phyloP scores from a whole-genome alignment of 192 early-diverging fungal genomes.

The Coemansia sp. region DNA sequence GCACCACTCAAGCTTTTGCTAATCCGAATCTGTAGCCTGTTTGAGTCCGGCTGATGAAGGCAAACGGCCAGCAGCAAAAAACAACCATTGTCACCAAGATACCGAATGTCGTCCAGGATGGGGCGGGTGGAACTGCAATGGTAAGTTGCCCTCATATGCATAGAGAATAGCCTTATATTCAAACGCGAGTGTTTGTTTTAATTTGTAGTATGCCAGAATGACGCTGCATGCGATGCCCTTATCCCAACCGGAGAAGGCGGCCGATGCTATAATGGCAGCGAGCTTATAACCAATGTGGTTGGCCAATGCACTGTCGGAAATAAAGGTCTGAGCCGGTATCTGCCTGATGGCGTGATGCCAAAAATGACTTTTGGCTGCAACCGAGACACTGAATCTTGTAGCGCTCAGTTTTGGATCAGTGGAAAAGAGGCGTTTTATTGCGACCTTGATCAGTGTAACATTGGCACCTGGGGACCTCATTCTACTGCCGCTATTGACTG shows the following conservation, averaged over 20 bases:
- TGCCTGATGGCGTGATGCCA: slow-evolving; percentile 63
- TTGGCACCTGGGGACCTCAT: slow-evolving; percentile 47
- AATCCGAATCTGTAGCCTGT: slow-evolving; percentile 59
- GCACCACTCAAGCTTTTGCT: background rate
- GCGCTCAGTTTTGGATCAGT: slow-evolving; percentile 86
- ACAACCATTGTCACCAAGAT: slow-evolving; percentile 57
- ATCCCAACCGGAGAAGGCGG: slow-evolving; percentile 69
- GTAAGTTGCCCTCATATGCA: slow-evolving; percentile 21
- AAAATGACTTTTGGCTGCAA: slow-evolving; percentile 77
- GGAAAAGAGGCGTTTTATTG: slow-evolving; percentile 90
- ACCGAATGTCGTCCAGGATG: slow-evolving; percentile 78
- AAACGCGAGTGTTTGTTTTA: background rate
- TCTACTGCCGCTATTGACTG: slow-evolving; percentile 63
- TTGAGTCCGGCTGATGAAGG: slow-evolving; percentile 65
- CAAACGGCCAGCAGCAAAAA: slow-evolving; percentile 57
- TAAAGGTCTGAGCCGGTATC: slow-evolving; percentile 50
- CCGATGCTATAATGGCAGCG: slow-evolving; percentile 71
- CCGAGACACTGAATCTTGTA: slow-evolving; percentile 57
- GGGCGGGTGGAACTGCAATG: slow-evolving; percentile 93
- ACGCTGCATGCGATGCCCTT: slow-evolving; percentile 64
- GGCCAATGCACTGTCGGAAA: slow-evolving; percentile 76
- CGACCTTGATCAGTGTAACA: slow-evolving; percentile 70
- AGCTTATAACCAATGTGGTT: slow-evolving; percentile 65
- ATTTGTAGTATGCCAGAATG: slow-evolving; percentile 60
- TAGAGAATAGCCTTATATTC: background rate